Base-by-base conservation (phyloP, 1,284 basidiomycete genomes). In the Ganoderma multipileum region DNA sequence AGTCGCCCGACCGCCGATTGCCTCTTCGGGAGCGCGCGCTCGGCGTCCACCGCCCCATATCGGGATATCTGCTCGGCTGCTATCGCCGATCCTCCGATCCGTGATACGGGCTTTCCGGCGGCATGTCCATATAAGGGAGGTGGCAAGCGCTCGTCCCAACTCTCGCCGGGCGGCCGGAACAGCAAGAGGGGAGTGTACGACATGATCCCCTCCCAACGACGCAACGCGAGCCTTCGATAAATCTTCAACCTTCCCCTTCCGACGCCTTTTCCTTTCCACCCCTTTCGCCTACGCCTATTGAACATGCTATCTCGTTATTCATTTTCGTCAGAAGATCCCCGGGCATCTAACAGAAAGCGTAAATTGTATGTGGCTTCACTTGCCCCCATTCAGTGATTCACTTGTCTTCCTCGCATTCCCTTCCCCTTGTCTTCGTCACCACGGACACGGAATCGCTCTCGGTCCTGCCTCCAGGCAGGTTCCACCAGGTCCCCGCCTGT, bases 41-140 rank as follows among this genome's bases (percentile, higher is more conserved):
- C 33, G 55, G 30, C 20, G 28, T 36, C 52, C 54, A 42, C 42
- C 23, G 11, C 28, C 38, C 71, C 68, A 58, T 33, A 65, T 66
- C 57, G 23, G 71, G 71, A 59, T 69, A 33, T 16, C 26, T 16
- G 38, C 54, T 23, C 71, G 67, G 63, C 61, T 38, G 50, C 39
- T 65, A 66, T 63, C 63, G 67, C 68, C 71, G 71, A 72, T 72
- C 67, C 68, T 42, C 65, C 68, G 68, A 66, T 61, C 23, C 36
- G 23, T n/a, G 64, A 67, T 68, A 42, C 16, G 23, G 9, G 38
- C 20, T 23, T 63, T 58, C 71, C 71, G 71, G 33, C 71, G 71
- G 71, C 58, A 72, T 68, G 66, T 16, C 68, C 57, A 60, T 30
- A 64, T 50, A 11, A 18, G 64, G 64, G 44, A 18, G 55, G 23